Evolutionary conservation across 176 grass and related monocot species (phyloP).

Genomic region (Canna indica): DNA sequence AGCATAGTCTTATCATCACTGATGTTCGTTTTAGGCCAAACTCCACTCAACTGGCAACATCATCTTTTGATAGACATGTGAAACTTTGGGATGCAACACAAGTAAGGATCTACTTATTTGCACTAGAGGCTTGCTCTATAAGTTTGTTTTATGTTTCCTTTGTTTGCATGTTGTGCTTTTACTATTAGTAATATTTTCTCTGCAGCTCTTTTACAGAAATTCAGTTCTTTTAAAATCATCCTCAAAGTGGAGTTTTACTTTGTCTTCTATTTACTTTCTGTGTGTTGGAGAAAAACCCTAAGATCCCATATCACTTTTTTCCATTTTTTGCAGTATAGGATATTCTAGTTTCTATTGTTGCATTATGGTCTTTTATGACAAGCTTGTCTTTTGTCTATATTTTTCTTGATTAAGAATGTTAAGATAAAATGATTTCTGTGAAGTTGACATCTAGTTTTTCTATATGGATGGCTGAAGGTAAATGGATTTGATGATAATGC

Average conservation of each 20-base stretch:
- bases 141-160: background rate
- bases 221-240: background rate
- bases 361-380: background rate
- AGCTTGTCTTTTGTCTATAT: background rate
- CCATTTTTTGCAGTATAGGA: background rate
- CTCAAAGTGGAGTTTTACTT: background rate
- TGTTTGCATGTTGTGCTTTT: background rate
- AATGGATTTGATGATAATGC: no score
- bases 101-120: slow-evolving; percentile 36
- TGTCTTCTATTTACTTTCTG: background rate
- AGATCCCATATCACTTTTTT: background rate
- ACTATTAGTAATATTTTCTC: background rate
- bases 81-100: slow-evolving; percentile 85
- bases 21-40: slow-evolving; percentile 94
- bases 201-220: background rate
- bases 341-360: background rate
- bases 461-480: no score
- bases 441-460: no score
- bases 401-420: background rate
- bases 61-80: slow-evolving; percentile 83
- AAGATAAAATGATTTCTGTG: background rate
- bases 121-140: background rate
- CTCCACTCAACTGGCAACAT: slow-evolving; percentile 74
- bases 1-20: slow-evolving; percentile 58
- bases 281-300: background rate